A percentile compares a stretch with the other conserved stretches of the same genome.
These are phyloP conservation scores for Rhinocladiella similis DNA, from an alignment of 2,329 filamentous ascomycete genomes.

Conservation along the genomic window DNA sequence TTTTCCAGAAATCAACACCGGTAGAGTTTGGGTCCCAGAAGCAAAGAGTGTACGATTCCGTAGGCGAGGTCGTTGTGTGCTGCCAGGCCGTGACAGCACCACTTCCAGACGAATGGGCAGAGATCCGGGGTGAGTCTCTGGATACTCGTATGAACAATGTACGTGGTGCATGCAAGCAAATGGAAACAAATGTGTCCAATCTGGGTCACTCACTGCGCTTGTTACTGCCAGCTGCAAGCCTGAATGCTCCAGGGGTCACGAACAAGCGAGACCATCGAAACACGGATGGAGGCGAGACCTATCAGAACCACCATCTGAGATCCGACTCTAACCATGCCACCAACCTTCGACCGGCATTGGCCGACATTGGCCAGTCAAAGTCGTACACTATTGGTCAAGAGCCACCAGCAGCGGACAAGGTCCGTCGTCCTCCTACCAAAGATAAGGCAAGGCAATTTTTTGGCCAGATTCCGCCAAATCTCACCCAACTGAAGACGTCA, in stretches of 20 bases:
- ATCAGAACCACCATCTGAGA: slow-evolving; percentile 60
- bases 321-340: slow-evolving; percentile 34
- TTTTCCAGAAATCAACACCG: slow-evolving; percentile 79
- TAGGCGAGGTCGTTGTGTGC: slow-evolving; percentile 81
- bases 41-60: slow-evolving; percentile 88
- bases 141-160: slow-evolving; percentile 84
- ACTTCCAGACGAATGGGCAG: slow-evolving; percentile 91
- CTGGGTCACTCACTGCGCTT: slow-evolving; percentile 85
- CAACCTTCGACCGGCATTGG: slow-evolving; percentile 38
- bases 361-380: slow-evolving; percentile 46
- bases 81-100: slow-evolving; percentile 93
- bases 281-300: slow-evolving; percentile 38
- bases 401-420: slow-evolving; percentile 33
- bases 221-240: slow-evolving; percentile 75
- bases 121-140: slow-evolving; percentile 83
- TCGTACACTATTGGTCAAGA: slow-evolving; percentile 41
- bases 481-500: slow-evolving; percentile 22
- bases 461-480: slow-evolving; percentile 45
- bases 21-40: slow-evolving; percentile 88
- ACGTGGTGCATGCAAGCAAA: slow-evolving; percentile 70
- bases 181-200: slow-evolving; percentile 84
- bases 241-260: slow-evolving; percentile 51
- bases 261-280: slow-evolving; percentile 49
- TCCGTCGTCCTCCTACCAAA: slow-evolving; percentile 41
- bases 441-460: slow-evolving; percentile 51